Base-by-base conservation (phyloP, 306 rosid genomes). In the Phaseolus lunatus region DNA sequence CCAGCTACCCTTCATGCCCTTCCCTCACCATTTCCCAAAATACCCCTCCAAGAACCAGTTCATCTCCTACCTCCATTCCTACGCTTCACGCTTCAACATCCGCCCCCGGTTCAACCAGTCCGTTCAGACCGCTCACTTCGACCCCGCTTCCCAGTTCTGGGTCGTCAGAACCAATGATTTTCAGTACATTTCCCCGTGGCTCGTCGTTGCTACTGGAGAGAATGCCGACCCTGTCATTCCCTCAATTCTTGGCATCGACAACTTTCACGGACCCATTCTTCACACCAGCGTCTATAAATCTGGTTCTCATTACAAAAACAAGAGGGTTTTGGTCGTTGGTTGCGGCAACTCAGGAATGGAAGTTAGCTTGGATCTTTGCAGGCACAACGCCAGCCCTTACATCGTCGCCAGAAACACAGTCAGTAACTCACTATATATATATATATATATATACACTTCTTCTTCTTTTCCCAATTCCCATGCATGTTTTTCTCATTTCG, bases 321-420 rank as follows among this genome's bases (percentile, higher is more conserved):
- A 86, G 63, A 87, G 52, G 79, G 97, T 93, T 44, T 57, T 93
- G 73, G 94, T 93, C 3, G 39, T 93, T 44, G 97, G 97, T 1
- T 93, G 96, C 57, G 97, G 97, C 9, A 93, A 93, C 80, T 90
- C 97, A 7, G 97, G 97, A 39, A 93, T 93, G 97, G 97, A 93
- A 90, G 89, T 90, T 52, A 90, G 97, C 89, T 83, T 93, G 75
- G 97, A 93, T 48, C 96, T 93, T 27, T 88, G 87, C 16, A 82
- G 94, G 18, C 47, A 90, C 87, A 85, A 86, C 80, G 97, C 97
- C 5, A 20, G 44, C 3, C 90, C 97, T 76, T 77, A 85, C 37
- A 77, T 93, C 91, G 96, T 93, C 29, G 94, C 84, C 64, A 85
- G 97, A 79, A 90, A 90, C 35, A 85, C 91, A 0, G 97, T 93